A percentile compares a stretch with the other conserved stretches of the same genome.
Conservation (phyloP, 192 early-diverging fungal species). For the Umbelopsis sp. region DNA sequence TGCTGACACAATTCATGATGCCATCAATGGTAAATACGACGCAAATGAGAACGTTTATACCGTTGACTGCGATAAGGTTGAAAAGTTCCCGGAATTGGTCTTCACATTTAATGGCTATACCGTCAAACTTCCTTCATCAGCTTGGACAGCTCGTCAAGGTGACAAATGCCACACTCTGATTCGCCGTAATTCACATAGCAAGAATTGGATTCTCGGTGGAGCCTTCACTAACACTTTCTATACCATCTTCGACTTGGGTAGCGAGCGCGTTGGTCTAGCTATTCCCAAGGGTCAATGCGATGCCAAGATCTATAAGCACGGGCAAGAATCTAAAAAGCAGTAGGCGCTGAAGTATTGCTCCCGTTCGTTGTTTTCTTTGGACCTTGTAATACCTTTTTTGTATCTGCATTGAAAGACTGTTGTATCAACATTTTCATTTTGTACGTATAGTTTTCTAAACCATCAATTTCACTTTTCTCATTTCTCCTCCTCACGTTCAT, state of each 20-base stretch:
- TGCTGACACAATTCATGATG: constrained; percentile 26
- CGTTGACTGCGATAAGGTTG: constrained; percentile 23
- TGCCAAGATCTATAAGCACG: constrained; percentile 30
- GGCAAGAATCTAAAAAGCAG: constrained; percentile 10
- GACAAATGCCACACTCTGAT: constrained; percentile 26
- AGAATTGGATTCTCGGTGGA: constrained; percentile 33
- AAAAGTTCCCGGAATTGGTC: constrained; percentile 21
- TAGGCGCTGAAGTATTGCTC: too few species aligned
- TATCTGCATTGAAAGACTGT: too few species aligned
- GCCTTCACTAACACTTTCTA: constrained; percentile 37
- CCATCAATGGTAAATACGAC: constrained; percentile 28
- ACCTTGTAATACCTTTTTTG: too few species aligned
- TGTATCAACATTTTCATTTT: too few species aligned
- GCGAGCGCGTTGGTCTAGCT: constrained; percentile 33
- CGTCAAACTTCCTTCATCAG: constrained; percentile 22
- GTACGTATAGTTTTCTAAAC: too few species aligned
- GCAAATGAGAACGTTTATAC: constrained; percentile 15
- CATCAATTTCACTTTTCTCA: too few species aligned
- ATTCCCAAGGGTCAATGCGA: constrained; percentile 19
- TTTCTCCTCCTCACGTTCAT: too few species aligned
- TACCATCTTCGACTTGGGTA: constrained; percentile 33
- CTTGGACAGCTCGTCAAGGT: constrained; percentile 12
- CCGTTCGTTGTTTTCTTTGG: too few species aligned
- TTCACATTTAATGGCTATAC: constrained; percentile 25
- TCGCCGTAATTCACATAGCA: constrained; percentile 15